Conservation (phyloP, 208 protist genomes). For the Leishmania tarentolae region DNA sequence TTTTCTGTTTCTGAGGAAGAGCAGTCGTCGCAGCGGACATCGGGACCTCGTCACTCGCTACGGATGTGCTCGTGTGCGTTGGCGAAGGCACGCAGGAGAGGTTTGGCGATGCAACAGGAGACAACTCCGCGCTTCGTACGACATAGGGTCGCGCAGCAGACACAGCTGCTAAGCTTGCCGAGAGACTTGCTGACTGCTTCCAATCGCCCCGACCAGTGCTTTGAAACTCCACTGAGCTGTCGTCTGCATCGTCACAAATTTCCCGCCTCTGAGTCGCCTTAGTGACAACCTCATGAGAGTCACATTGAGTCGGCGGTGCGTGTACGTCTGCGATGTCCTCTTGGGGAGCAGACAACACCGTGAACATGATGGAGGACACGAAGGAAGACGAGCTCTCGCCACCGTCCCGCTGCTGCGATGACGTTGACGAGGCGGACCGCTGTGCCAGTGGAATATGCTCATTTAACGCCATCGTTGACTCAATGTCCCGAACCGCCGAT, state of each 20-base stretch:
- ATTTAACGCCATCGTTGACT: background rate
- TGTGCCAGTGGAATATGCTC: background rate
- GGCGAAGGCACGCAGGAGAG: background rate
- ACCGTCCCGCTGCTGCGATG: background rate
- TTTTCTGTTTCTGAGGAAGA: background rate
- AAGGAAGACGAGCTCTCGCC: slow-evolving; percentile 2
- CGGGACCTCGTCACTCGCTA: background rate
- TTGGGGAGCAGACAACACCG: background rate
- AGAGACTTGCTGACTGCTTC: background rate
- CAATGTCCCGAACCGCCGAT: background rate
- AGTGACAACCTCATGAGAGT: background rate
- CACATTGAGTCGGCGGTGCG: background rate
- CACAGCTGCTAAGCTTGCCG: background rate
- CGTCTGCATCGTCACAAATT: background rate
- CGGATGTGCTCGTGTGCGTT: background rate
- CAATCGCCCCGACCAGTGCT: too few relatives aligned
- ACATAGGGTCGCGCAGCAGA: background rate
- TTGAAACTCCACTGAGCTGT: background rate
- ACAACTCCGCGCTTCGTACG: background rate
- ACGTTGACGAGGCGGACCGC: background rate
- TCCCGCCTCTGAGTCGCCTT: background rate
- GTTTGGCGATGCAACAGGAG: background rate
- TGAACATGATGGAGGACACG: slow-evolving; percentile 6
- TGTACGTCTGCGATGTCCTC: background rate
- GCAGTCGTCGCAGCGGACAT: background rate